These are phyloP conservation scores for Sugiyamaella grinbergsii DNA, from an alignment of 1,139 yeast species.

Conservation along the genomic window DNA sequence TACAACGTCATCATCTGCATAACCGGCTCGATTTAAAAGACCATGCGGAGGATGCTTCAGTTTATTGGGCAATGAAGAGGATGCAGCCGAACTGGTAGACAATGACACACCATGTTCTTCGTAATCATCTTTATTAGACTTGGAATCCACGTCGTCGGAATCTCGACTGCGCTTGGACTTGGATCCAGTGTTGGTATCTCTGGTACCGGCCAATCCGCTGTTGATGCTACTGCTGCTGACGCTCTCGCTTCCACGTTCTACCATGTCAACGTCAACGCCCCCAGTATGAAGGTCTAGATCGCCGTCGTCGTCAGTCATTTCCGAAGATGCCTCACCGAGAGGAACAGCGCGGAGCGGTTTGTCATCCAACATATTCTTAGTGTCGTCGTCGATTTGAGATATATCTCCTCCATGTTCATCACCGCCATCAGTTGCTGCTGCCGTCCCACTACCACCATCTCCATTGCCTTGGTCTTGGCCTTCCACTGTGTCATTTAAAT, in stretches of 20 bases:
- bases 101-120: conserved; percentile 27
- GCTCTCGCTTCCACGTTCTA: neutral
- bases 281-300: conserved; percentile 18
- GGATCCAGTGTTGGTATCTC: no score
- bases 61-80: conserved; percentile 12
- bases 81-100: neutral
- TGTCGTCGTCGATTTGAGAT: neutral
- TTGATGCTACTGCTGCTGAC: neutral
- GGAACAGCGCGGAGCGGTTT: conserved; percentile 14
- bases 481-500: conserved; percentile 47
- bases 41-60: conserved; percentile 6
- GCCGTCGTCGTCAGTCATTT: conserved; percentile 12
- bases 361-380: conserved; percentile 7
- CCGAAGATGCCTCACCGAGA: conserved; percentile 1
- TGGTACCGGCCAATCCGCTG: no score
- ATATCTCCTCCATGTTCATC: neutral
- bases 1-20: conserved; percentile 21
- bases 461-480: conserved; percentile 56
- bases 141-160: conserved; percentile 2
- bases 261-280: conserved; percentile 6
- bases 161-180: conserved; percentile 8
- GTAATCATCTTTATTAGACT: conserved; percentile 30
- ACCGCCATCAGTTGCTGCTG: neutral
- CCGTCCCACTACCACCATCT: conserved; percentile 21
- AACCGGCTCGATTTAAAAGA: conserved; percentile 10